phyloP scores from a whole-genome alignment of 2,329 filamentous ascomycete species.

The Neocucurbitaria cava region DNA sequence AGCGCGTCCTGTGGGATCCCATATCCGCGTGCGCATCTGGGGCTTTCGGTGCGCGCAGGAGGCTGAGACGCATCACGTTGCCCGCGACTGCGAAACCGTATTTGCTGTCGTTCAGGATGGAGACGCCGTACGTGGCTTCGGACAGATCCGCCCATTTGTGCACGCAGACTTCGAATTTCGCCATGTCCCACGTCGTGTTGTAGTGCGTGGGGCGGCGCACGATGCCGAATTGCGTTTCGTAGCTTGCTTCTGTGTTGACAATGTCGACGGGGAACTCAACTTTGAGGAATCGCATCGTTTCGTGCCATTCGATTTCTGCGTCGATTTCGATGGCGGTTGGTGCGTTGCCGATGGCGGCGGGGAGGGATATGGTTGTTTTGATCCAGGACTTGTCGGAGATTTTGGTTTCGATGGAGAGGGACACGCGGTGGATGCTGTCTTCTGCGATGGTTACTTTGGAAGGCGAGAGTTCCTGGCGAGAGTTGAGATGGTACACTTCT shows the following conservation, averaged over 20 bases:
- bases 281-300: slow-evolving; percentile 97
- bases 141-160: slow-evolving; percentile 94
- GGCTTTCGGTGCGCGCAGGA: slow-evolving; percentile 87
- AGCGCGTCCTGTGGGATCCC: slow-evolving; percentile 85
- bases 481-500: slow-evolving; percentile 92
- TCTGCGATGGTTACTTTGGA: slow-evolving; percentile 75
- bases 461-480: slow-evolving; percentile 75
- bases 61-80: slow-evolving; percentile 85
- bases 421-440: slow-evolving; percentile 75
- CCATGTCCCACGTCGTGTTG: slow-evolving; percentile 98
- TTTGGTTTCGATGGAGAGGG: slow-evolving; percentile 81
- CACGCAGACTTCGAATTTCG: slow-evolving; percentile 95
- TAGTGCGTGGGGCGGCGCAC: slow-evolving; percentile 92
- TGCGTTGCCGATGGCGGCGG: slow-evolving; percentile 69
- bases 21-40: slow-evolving; percentile 95
- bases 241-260: slow-evolving; percentile 88
- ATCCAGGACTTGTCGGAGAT: slow-evolving; percentile 89
- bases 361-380: slow-evolving; percentile 82
- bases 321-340: slow-evolving; percentile 77
- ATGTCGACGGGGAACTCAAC: slow-evolving; percentile 97
- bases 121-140: slow-evolving; percentile 87
- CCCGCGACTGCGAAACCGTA: slow-evolving; percentile 93
- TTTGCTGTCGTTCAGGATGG: slow-evolving; percentile 92
- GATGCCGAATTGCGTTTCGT: slow-evolving; percentile 94
- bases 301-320: slow-evolving; percentile 93